Evolutionary conservation across 768 basidiomycete genomes (phyloP).

Genomic region (Pisolithus sp.): DNA sequence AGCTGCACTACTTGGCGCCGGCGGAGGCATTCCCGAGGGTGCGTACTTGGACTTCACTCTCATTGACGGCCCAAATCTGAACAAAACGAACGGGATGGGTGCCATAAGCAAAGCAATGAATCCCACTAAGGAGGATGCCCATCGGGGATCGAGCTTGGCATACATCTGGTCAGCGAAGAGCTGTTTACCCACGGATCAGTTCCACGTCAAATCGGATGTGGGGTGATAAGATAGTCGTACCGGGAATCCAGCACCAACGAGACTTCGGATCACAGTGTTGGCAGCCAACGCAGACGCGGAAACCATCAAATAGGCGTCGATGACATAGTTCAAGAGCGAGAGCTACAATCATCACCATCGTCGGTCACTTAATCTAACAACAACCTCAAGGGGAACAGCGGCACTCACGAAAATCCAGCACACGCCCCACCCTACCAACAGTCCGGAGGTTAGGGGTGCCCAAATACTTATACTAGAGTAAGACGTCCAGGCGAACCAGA

Average conservation of each 20-base stretch:
- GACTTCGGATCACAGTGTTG: conserved; percentile 46
- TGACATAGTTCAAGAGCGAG: conserved; percentile 52
- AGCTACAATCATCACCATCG: conserved; percentile 29
- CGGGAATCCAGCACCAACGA: conserved; percentile 49
- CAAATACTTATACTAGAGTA: conserved; percentile 45
- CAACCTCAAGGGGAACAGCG: not conserved
- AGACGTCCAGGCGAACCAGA: conserved; percentile 69
- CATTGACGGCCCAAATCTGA: conserved; percentile 39
- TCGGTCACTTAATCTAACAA: not conserved
- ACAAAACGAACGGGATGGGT: conserved; percentile 46
- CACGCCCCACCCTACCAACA: conserved; percentile 47
- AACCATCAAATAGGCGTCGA: conserved; percentile 50
- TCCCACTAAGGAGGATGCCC: conserved; percentile 56
- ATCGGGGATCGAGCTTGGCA: conserved; percentile 39
- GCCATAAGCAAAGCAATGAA: conserved; percentile 44
- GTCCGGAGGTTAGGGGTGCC: conserved; percentile 47
- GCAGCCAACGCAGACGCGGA: conserved; percentile 55
- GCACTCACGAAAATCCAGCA: conserved; percentile 48
- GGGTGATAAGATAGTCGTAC: conserved; percentile 1
- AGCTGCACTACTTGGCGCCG: no score
- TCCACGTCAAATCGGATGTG: no score
- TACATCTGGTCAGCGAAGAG: conserved; percentile 57
- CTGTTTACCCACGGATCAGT: conserved; percentile 10
- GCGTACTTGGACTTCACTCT: conserved; percentile 40
- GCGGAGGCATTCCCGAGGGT: conserved; percentile 14